A percentile compares a stretch with the other conserved stretches of the same genome.
Evolutionary conservation across 1,284 basidiomycete genomes (phyloP).

Genomic region (Ceratobasidium sp.): DNA sequence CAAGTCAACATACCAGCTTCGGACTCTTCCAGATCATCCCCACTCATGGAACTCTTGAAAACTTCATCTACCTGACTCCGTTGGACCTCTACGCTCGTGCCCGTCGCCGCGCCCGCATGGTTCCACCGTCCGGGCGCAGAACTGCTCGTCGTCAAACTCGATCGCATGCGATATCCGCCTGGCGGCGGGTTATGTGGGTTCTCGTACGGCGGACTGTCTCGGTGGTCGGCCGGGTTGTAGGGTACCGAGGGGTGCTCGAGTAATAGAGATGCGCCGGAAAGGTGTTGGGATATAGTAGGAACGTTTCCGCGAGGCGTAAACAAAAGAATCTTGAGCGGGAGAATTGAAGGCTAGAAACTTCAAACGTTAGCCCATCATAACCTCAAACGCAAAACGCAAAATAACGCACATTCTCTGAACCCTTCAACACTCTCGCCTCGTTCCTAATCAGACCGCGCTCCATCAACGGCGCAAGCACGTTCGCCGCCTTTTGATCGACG

Average conservation of each 20-base stretch:
- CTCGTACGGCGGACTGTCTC: constrained; percentile 78
- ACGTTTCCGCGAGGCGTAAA: constrained; percentile 95
- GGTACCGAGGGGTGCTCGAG: constrained; percentile 81
- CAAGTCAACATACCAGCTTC: constrained; percentile 75
- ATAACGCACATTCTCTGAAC: constrained; percentile 55
- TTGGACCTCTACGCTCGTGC: constrained; percentile 91
- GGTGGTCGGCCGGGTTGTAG: constrained; percentile 71
- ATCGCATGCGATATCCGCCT: constrained; percentile 70
- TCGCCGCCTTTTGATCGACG: constrained; percentile 85
- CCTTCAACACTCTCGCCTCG: constrained; percentile 71
- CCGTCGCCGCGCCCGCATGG: constrained; percentile 68
- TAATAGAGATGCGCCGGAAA: constrained; percentile 76
- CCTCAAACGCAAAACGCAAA: constrained; percentile 12
- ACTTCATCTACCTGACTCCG: constrained; percentile 94
- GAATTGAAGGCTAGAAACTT: constrained; percentile 78
- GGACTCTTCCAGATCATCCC: constrained; percentile 88
- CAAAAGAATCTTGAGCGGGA: constrained; percentile 87
- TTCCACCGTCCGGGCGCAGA: constrained; percentile 67
- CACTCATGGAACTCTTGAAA: constrained; percentile 89
- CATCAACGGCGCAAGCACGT: constrained; percentile 83
- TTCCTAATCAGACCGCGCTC: constrained; percentile 85
- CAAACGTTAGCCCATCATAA: neutral
- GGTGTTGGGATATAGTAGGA: constrained; percentile 79
- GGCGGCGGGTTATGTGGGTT: constrained; percentile 91
- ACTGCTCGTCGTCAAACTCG: constrained; percentile 53